Conservation (phyloP, 495 filamentous ascomycete species). For the Penicillium maclennaniae region DNA sequence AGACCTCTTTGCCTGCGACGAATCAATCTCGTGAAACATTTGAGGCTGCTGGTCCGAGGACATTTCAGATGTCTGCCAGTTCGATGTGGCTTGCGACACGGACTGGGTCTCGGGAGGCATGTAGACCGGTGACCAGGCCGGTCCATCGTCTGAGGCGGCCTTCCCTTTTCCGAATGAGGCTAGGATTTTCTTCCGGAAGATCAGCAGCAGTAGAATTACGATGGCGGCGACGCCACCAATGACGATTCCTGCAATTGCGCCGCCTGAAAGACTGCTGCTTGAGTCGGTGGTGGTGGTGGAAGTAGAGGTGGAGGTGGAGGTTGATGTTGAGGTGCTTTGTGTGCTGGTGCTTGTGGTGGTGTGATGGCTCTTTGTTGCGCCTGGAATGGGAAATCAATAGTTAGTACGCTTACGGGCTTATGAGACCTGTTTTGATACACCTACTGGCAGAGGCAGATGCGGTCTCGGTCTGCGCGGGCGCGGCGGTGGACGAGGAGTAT, state of each 20-base stretch:
- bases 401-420: neutral
- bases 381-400: neutral
- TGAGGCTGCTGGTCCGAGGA: neutral
- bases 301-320: neutral
- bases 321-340: neutral
- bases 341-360: neutral
- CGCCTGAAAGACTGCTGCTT: neutral
- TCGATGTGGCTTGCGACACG: neutral
- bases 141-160: neutral
- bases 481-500: constrained; percentile 3
- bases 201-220: neutral
- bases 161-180: neutral
- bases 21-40: constrained; percentile 7
- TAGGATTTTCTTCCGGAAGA: constrained; percentile 11
- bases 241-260: constrained; percentile 12
- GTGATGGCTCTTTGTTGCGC: neutral
- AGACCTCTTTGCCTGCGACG: neutral
- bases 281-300: constrained; percentile 1
- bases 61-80: constrained; percentile 2
- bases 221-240: constrained; percentile 5
- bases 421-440: neutral
- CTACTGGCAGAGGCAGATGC: constrained; percentile 2
- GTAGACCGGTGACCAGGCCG: constrained; percentile 4
- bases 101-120: constrained; percentile 3
- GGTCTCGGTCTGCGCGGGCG: neutral